phyloP scores from a whole-genome alignment of 345 rosid species.

The Tarenaya hassleriana region DNA sequence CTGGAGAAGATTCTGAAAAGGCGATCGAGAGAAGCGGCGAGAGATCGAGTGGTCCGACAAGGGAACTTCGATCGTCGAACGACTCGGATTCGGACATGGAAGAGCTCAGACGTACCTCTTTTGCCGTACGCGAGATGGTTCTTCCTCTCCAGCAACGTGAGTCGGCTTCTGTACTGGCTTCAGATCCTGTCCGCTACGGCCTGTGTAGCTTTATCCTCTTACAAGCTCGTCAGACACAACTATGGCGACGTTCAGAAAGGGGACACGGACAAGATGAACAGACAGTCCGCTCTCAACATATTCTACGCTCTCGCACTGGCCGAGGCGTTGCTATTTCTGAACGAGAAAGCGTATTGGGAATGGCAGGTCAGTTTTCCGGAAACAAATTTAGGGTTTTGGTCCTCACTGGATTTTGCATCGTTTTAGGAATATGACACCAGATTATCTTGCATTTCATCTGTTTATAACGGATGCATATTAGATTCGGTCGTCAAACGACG shows the following conservation, averaged over 20 bases:
- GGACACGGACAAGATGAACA: conserved; percentile 65
- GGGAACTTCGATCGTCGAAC: conserved; percentile 24
- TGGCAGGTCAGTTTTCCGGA: conserved; percentile 32
- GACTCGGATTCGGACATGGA: conserved; percentile 45
- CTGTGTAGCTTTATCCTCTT: conserved; percentile 62
- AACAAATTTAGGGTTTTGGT: no score
- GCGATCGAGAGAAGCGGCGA: conserved; percentile 21
- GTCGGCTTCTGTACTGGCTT: conserved; percentile 79
- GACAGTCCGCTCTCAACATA: conserved; percentile 54
- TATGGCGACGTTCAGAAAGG: conserved; percentile 65
- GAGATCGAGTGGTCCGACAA: conserved; percentile 13
- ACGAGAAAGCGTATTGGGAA: conserved; percentile 89
- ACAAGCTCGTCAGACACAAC: conserved; percentile 64
- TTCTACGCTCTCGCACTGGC: conserved; percentile 80
- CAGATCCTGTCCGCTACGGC: conserved; percentile 74
- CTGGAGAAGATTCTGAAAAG: conserved; percentile 18
- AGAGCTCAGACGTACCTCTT: conserved; percentile 65
- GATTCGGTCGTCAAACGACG: no score
- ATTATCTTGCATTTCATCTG: no score
- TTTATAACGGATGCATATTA: no score
- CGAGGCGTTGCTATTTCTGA: conserved; percentile 71
- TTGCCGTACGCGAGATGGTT: conserved; percentile 69
- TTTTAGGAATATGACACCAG: no score
- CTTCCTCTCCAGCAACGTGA: conserved; percentile 54
- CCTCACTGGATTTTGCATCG: no score